Evolutionary conservation across 2,329 filamentous ascomycete species (phyloP).

Genomic region (Alternaria gaisen): DNA sequence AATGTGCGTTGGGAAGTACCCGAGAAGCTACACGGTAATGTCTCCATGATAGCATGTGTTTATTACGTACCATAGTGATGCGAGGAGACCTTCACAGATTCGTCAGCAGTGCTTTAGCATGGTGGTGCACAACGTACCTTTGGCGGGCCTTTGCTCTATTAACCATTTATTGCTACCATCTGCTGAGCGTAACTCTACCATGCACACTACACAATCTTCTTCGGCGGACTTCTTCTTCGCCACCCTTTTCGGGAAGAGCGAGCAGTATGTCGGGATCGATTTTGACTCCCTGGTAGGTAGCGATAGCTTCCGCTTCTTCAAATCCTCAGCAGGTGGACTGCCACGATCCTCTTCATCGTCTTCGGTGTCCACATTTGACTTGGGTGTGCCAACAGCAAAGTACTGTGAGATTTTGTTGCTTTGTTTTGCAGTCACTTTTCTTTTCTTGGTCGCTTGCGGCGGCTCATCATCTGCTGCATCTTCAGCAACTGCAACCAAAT

Average conservation of each 20-base stretch:
- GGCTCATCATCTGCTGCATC: slow-evolving; percentile 26
- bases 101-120: slow-evolving; percentile 10
- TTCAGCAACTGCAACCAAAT: slow-evolving; percentile 32
- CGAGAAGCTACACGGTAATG: slow-evolving; percentile 3
- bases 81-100: slow-evolving; percentile 28
- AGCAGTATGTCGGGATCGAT: slow-evolving; percentile 38
- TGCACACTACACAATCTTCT: slow-evolving; percentile 45
- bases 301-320: slow-evolving; percentile 40
- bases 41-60: neutral
- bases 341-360: slow-evolving; percentile 10
- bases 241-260: slow-evolving; percentile 48
- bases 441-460: slow-evolving; percentile 31
- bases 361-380: slow-evolving; percentile 18
- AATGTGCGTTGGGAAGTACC: neutral
- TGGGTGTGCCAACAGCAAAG: slow-evolving; percentile 35
- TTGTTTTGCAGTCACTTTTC: slow-evolving; percentile 30
- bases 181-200: slow-evolving; percentile 31
- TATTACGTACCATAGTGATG: slow-evolving; percentile 38
- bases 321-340: slow-evolving; percentile 1
- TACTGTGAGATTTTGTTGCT: slow-evolving; percentile 43
- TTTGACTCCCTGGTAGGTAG: slow-evolving; percentile 16
- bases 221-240: slow-evolving; percentile 48
- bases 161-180: slow-evolving; percentile 39
- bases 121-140: slow-evolving; percentile 31
- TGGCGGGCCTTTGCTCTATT: slow-evolving; percentile 49